These are phyloP conservation scores for Chaetothyriales sp. DNA, from an alignment of 2,329 filamentous ascomycete species.

Conservation along the genomic window DNA sequence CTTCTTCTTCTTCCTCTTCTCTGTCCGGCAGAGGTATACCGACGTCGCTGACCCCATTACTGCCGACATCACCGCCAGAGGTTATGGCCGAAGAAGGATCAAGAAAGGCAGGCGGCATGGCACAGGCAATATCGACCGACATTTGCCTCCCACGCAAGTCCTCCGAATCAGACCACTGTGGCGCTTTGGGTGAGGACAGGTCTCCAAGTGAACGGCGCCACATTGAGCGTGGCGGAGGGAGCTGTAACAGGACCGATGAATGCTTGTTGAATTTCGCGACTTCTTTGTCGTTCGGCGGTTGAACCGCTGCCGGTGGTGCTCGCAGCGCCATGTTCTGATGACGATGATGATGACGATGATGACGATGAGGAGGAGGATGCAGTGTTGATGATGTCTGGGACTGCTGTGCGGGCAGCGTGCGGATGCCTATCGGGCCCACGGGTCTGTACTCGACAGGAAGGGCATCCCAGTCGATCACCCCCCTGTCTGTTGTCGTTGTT, in stretches of 20 bases:
- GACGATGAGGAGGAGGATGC: no score
- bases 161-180: neutral
- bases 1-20: neutral
- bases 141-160: neutral
- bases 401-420: neutral
- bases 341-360: neutral
- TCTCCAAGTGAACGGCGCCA: neutral
- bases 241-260: neutral
- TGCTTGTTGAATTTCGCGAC: neutral
- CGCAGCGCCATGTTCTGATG: no score
- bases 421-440: neutral
- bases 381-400: neutral
- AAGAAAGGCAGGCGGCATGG: neutral
- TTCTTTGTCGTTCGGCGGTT: neutral
- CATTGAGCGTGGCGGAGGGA: neutral
- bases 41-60: neutral
- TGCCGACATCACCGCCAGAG: neutral
- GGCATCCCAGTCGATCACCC: constrained; percentile 3
- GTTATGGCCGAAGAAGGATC: neutral
- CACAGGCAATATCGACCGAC: neutral
- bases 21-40: neutral
- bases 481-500: neutral
- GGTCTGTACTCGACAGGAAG: constrained; percentile 7
- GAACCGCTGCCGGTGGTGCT: neutral
- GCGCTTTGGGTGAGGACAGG: neutral